A percentile compares a stretch with the other conserved stretches of the same genome.
These are phyloP conservation scores for Quercus suber DNA, from an alignment of 306 rosid species.

Conservation along the genomic window DNA sequence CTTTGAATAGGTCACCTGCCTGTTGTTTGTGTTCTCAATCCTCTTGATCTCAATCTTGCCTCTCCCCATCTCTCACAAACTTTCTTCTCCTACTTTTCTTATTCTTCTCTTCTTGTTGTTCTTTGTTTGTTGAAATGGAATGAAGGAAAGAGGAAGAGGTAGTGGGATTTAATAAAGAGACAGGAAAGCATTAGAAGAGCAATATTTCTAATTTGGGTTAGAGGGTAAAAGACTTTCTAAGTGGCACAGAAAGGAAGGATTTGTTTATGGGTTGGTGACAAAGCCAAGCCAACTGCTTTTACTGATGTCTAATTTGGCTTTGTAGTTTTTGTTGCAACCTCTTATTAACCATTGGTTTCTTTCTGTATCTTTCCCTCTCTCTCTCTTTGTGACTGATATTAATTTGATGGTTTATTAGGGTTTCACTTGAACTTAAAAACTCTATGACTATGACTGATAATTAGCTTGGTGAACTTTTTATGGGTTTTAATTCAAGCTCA, in stretches of 20 bases:
- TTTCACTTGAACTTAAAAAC: background rate
- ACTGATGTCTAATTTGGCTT: constrained; percentile 20
- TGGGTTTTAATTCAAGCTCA: background rate
- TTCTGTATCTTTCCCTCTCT: background rate
- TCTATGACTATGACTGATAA: background rate
- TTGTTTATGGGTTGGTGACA: constrained; percentile 62
- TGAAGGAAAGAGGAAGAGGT: constrained; percentile 13
- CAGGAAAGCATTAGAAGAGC: constrained; percentile 28
- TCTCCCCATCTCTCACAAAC: constrained; percentile 61
- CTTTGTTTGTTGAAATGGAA: constrained; percentile 14
- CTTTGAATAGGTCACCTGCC: constrained; percentile 86
- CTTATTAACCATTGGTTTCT: constrained; percentile 56
- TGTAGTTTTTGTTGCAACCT: constrained; percentile 17
- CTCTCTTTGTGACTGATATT: constrained; percentile 2
- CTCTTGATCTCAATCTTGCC: constrained; percentile 97
- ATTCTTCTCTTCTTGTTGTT: background rate
- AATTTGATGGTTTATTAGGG: constrained; percentile 21
- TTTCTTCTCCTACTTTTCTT: background rate
- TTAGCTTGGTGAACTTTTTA: no score
- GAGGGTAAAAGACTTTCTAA: constrained; percentile 60
- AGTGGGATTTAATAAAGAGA: background rate
- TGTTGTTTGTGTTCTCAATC: constrained; percentile 83
- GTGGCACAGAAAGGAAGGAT: constrained; percentile 46
- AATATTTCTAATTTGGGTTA: constrained; percentile 52
- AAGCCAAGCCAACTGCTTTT: constrained; percentile 50